Conservation (phyloP, 2,329 filamentous ascomycete genomes). For the Pyricularia sp. region DNA sequence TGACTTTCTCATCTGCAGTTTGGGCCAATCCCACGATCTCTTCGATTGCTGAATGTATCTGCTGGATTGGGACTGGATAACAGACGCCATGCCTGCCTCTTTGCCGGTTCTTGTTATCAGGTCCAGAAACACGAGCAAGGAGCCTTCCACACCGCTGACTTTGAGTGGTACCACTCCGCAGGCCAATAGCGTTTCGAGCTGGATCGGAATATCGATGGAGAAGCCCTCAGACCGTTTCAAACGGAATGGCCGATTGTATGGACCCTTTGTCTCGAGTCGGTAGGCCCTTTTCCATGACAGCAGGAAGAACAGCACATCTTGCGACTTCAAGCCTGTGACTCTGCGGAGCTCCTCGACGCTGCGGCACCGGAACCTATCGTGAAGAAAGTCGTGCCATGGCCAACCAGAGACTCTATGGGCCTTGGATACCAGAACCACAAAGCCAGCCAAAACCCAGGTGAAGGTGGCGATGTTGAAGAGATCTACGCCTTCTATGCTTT, state of each 20-base stretch:
- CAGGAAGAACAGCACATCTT: slow-evolving; percentile 17
- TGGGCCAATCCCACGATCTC: neutral
- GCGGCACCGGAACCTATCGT: slow-evolving; percentile 13
- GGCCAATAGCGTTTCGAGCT: slow-evolving; percentile 8
- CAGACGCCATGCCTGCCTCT: neutral
- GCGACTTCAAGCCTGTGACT: slow-evolving; percentile 13
- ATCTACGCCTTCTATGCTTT: too few species aligned
- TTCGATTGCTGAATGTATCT: neutral
- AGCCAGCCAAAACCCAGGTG: too few species aligned
- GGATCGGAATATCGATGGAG: slow-evolving; percentile 15
- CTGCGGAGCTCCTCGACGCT: slow-evolving; percentile 15
- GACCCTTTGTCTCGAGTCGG: slow-evolving; percentile 12
- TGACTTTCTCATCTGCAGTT: too few species aligned
- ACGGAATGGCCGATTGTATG: slow-evolving; percentile 15
- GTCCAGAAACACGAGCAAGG: neutral
- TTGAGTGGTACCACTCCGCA: slow-evolving; percentile 12
- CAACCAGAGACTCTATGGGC: too few species aligned
- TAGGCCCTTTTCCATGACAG: slow-evolving; percentile 13
- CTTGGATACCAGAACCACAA: too few species aligned
- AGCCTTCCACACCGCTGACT: neutral
- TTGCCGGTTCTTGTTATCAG: neutral
- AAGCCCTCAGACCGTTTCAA: slow-evolving; percentile 10
- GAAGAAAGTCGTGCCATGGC: too few species aligned
- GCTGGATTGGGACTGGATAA: neutral
- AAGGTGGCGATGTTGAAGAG: too few species aligned